These are phyloP conservation scores for Aspergillus neoniger DNA, from an alignment of 2,329 filamentous ascomycete species.

Conservation along the genomic window DNA sequence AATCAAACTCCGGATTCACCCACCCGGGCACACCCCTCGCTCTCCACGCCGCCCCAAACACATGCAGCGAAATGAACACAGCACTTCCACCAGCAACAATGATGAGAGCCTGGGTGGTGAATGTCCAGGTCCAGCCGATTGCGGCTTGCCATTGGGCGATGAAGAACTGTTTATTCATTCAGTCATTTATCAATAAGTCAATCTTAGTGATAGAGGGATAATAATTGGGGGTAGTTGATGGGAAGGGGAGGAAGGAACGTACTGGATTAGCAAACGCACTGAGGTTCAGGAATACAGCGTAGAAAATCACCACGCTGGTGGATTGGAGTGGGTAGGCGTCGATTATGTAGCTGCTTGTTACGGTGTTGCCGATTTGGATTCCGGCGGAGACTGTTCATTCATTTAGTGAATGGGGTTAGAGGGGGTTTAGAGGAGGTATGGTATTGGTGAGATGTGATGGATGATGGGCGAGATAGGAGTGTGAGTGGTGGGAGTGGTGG, in stretches of 20 bases:
- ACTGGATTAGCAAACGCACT: slow-evolving; percentile 51
- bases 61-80: slow-evolving; percentile 43
- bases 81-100: slow-evolving; percentile 44
- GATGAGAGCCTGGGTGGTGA: slow-evolving; percentile 53
- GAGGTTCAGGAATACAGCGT: slow-evolving; percentile 56
- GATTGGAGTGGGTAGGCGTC: slow-evolving; percentile 59
- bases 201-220: no score
- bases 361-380: slow-evolving; percentile 60
- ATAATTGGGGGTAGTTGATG: not conserved
- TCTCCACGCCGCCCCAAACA: slow-evolving; percentile 44
- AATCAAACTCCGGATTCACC: slow-evolving; percentile 50
- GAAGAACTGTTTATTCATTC: slow-evolving; percentile 48
- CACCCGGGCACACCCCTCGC: slow-evolving; percentile 43
- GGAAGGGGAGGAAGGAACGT: slow-evolving; percentile 13
- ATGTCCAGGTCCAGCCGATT: slow-evolving; percentile 55
- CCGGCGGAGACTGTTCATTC: slow-evolving; percentile 51
- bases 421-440: no score
- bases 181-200: no score
- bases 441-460: no score
- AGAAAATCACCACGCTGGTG: slow-evolving; percentile 58
- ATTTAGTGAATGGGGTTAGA: not conserved
- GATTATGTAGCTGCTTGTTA: slow-evolving; percentile 55
- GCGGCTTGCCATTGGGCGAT: slow-evolving; percentile 52
- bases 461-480: no score
- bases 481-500: no score